A percentile compares a stretch with the other conserved stretches of the same genome.
phyloP scores from a whole-genome alignment of 2,329 filamentous ascomycete species.

The Paecilomyces fulvus region DNA sequence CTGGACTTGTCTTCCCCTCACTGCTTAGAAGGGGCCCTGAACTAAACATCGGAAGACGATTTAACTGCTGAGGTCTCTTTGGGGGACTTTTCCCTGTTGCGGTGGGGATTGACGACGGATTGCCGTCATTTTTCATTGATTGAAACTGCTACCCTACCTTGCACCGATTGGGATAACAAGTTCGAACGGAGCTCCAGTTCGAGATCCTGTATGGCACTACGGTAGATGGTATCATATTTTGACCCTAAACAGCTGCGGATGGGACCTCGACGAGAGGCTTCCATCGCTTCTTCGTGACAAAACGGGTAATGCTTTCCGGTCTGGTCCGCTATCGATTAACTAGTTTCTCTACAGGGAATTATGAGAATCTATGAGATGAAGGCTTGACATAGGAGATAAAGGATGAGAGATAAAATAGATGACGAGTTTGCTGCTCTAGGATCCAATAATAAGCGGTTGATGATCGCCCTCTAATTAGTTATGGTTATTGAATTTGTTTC shows the following conservation, averaged over 20 bases:
- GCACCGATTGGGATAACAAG: neutral
- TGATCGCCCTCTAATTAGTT: no score
- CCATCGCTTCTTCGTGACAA: conserved; percentile 1
- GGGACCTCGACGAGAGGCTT: neutral
- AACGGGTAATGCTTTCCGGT: conserved; percentile 14
- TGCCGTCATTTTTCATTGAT: neutral
- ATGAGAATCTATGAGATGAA: neutral
- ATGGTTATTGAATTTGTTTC: no score
- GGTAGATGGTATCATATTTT: neutral
- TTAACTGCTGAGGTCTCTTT: neutral
- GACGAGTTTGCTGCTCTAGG: no score
- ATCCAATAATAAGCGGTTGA: no score
- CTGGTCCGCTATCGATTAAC: conserved; percentile 3
- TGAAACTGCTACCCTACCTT: neutral
- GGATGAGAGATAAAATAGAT: neutral
- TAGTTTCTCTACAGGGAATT: neutral
- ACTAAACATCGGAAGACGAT: neutral
- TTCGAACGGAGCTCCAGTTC: neutral
- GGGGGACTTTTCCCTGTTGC: neutral
- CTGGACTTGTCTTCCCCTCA: neutral
- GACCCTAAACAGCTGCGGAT: neutral
- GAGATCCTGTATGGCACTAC: neutral
- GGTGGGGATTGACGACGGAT: neutral
- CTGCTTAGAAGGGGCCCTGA: neutral
- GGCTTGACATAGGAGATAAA: neutral